Base-by-base conservation (phyloP, 2,329 filamentous ascomycete genomes). In the Epichloe aotearoae region DNA sequence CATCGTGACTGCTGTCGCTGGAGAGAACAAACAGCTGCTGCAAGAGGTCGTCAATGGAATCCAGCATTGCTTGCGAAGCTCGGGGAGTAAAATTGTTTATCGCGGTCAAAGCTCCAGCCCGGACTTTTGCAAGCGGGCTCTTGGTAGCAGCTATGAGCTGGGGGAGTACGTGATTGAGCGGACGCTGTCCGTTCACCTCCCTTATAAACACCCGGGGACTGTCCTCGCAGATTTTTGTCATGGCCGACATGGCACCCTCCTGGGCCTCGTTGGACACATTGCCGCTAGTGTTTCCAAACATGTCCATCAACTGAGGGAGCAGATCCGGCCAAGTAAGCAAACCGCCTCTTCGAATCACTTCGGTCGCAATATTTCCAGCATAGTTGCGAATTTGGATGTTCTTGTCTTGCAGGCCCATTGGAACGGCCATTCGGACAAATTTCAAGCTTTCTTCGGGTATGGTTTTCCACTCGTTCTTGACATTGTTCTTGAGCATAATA, bases 181-280 rank as follows among this genome's bases (percentile, higher is more conserved):
- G 93, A 51, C 89, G 79, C 67, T 96, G 84, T 54, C 89, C 88
- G 62, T 89, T 83, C 65, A 95, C 88, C 56, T 95, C 88, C 59
- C 84, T 83, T 68, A 95, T 88, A 50, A 98, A 73, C 53, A 88
- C 76, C 64, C 86, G 88, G 62, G 81, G 83, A 70, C 95, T 96
- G 69, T 98, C 93, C 69, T 98, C 93, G 69, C 93, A 98, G 54
- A 98, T 90, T 73, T 97, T 97, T 65, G 85, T 74, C 67, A 98
- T 75, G 46, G 93, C 90, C 46, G 86, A 82, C 86, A 97, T 95
- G 58, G 88, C 90, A 54, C 90, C 90, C 66, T 98, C 91, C 64
- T 96, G 89, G 12, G 84, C 83, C 62, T 87, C 79, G 42, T 77
- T 71, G 6, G 87, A 73, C 20, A 82, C 73, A 55, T 84, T 80